These are phyloP conservation scores for Rhizopogon salebrosus DNA, from an alignment of 768 basidiomycete genomes.

Conservation along the genomic window DNA sequence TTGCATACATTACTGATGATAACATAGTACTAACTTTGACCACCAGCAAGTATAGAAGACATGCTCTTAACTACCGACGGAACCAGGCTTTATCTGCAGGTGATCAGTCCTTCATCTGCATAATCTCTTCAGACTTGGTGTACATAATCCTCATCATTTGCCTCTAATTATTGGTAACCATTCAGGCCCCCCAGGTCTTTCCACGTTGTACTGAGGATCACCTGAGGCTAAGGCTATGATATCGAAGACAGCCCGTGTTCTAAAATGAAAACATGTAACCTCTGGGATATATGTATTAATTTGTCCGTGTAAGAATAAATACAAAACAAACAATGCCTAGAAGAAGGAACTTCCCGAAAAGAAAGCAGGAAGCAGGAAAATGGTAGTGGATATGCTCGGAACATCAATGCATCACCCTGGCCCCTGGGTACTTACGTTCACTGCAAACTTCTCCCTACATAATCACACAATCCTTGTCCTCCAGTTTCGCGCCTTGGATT, in stretches of 20 bases:
- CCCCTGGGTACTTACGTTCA: background rate
- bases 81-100: no score
- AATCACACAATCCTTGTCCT: slow-evolving; percentile 81
- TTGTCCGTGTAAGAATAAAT: background rate
- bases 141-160: no score
- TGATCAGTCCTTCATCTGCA: no score
- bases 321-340: background rate
- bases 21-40: slow-evolving; percentile 1
- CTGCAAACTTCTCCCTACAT: slow-evolving; percentile 63
- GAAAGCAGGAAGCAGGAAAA: background rate
- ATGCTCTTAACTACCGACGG: no score
- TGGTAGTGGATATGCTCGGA: background rate
- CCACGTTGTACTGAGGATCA: no score
- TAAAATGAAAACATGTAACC: no score
- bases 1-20: slow-evolving; percentile 3
- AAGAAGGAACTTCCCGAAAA: background rate
- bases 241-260: no score
- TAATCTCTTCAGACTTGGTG: no score
- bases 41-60: background rate
- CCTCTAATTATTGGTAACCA: no score
- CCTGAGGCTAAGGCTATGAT: no score
- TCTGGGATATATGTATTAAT: background rate
- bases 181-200: no score
- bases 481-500: slow-evolving; percentile 68
- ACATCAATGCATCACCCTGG: no score